Evolutionary conservation across 805 yeast genomes (phyloP), one percentile per base, ranked within the genome.

Genomic region (Blastobotrys attinorum): DNA sequence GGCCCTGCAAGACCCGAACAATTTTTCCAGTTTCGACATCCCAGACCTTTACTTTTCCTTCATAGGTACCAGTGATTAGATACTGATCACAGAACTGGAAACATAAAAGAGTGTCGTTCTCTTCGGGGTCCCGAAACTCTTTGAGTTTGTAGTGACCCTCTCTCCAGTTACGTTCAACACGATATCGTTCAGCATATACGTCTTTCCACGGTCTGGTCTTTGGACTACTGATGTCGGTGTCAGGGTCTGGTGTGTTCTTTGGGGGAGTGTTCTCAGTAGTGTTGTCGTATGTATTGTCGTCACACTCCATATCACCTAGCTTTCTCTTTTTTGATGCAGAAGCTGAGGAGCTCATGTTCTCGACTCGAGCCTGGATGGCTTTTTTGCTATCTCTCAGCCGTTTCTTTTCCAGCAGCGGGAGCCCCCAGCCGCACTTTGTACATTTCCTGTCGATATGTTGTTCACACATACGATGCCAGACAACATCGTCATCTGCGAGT

Each of bases 381-480:
- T 54, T 53, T 42, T 56, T 55, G 39, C 62, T 50, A 37, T 60
- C 62, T 21, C 62, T 52, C 18, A 63, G 55, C 20, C 71, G 53
- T 42, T 59, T 83, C 79, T 88, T 86, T 57, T 88, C 96, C 77
- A 92, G 76, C 47, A 92, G 67, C 2, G 98, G 98, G 51, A 92
- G 71, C 3, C 98, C 98, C 98, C 98, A 92, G 13, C 98, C 98
- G 66, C 98, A 92, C 58, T 86, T 86, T 32, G 96, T 95, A 66
- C 98, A 92, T 63, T 92, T 92, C 47, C 95, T 74, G 65, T 92
- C 98, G 44, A 92, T 92, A 63, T 92, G 98, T 65, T 92, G 98
- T 60, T 88, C 96, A 60, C 98, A 92, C 88, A 92, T 82, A 53
- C 90, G 89, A 60, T 90, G 92, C 98, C 98, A 92, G 2, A 92